phyloP scores from a whole-genome alignment of 305 asterid species.

The Andrographis paniculata region DNA sequence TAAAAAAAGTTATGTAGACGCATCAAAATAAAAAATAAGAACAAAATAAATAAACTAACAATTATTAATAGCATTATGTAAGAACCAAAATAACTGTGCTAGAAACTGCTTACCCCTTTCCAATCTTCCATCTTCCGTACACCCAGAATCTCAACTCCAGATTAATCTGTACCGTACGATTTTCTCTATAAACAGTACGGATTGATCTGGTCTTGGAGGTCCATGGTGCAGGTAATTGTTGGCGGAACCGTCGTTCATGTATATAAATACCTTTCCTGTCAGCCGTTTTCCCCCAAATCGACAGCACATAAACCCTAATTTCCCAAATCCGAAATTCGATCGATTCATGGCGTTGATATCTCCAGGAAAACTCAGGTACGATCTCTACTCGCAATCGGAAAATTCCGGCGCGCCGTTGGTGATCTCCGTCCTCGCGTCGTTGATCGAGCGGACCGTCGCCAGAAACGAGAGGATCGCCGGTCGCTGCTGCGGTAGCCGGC shows the following conservation, averaged over 20 bases:
- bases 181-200: too few species aligned
- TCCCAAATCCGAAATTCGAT: neutral
- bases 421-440: slow-evolving; percentile 80
- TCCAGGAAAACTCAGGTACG: slow-evolving; percentile 69
- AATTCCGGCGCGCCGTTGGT: slow-evolving; percentile 57
- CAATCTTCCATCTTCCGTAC: neutral
- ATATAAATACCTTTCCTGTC: neutral
- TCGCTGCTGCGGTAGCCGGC: slow-evolving; percentile 26
- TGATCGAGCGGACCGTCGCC: slow-evolving; percentile 66
- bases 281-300: neutral
- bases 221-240: too few species aligned
- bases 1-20: too few species aligned
- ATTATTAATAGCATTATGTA: neutral
- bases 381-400: slow-evolving; percentile 56
- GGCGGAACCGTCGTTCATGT: neutral
- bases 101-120: neutral
- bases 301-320: neutral
- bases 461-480: slow-evolving; percentile 62
- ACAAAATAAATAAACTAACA: too few species aligned
- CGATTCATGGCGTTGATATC: slow-evolving; percentile 57
- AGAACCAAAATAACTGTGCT: neutral
- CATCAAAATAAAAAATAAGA: too few species aligned
- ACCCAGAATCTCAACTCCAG: too few species aligned
- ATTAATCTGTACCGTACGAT: too few species aligned
- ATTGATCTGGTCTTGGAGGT: too few species aligned